Base-by-base conservation (phyloP, 1,284 basidiomycete species). In the Cutaneotrichosporon spelunceum region DNA sequence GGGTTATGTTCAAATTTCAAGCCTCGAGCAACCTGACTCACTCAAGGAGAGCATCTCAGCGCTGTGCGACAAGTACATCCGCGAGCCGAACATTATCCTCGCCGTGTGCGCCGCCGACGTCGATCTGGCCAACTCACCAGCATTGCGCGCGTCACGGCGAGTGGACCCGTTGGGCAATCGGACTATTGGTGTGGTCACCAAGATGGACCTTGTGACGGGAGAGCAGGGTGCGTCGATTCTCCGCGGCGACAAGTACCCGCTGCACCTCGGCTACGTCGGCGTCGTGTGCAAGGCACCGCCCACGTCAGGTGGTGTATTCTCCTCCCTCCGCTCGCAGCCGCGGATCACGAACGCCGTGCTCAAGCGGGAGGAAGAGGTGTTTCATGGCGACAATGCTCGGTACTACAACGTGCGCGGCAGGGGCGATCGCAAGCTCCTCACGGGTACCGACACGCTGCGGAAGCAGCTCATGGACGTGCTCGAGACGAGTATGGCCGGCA, bases 51-150 rank as follows among this genome's bases (percentile, higher is more conserved):
- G 95, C 79, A 97, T 99, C 65, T 83, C 89, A 0, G 74, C 77
- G 11, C 83, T 99, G 0, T 98, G 95, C 79, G 94, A 98, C 65
- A 92, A 88, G 78, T 99, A 99, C 78, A 99, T 99, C 71, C 87
- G 90, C 36, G 92, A 97, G 75, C 95, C 95, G 13, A 99, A 99
- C 77, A 93, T 99, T 76, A 91, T 99, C 69, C 85, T 99, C 16
- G 95, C 96, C 2, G 93, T 99, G 9, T 99, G 95, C 74, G 91
- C 95, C 3, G 95, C 96, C 9, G 94, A 99, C 78, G 96, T 99
- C 59, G 96, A 99, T 81, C 83, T 99, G 9, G 95, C 95, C 63
- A 99, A 99, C 79, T 97, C 93, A 1, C 95, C 96, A 3, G 95
- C 96, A 0, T 81, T 99, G 50, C 84, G 93, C 39, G 93, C 96